A percentile compares a stretch with the other conserved stretches of the same genome.
Evolutionary conservation across 2,329 filamentous ascomycete species (phyloP).

Genomic region (Epichloe bromicola): DNA sequence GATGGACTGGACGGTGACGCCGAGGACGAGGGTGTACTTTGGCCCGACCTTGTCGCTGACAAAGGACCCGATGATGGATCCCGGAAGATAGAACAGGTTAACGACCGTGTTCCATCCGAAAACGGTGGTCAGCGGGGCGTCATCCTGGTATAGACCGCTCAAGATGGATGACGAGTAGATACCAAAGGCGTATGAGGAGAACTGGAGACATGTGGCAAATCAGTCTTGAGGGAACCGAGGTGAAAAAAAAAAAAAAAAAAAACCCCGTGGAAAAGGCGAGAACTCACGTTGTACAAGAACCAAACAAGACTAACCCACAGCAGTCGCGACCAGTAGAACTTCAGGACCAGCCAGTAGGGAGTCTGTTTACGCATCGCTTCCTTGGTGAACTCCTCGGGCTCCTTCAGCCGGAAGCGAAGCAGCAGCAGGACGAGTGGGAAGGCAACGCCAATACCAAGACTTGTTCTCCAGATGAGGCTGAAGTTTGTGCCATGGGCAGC

Average conservation of each 20-base stretch:
- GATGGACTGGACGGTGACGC: constrained; percentile 58
- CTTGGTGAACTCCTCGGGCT: constrained; percentile 64
- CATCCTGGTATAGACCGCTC: constrained; percentile 52
- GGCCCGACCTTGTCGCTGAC: constrained; percentile 70
- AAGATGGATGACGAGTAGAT: constrained; percentile 49
- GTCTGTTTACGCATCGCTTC: constrained; percentile 53
- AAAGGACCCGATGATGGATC: constrained; percentile 64
- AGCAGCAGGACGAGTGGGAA: constrained; percentile 61
- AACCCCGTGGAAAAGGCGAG: too few species aligned
- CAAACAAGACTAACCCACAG: constrained; percentile 60
- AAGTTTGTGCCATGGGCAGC: constrained; percentile 48
- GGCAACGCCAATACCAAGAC: constrained; percentile 67
- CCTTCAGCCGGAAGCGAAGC: constrained; percentile 58
- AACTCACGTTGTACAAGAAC: constrained; percentile 16
- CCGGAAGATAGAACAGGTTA: constrained; percentile 81
- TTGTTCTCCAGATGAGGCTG: constrained; percentile 68
- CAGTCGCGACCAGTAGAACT: constrained; percentile 63
- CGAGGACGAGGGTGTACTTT: constrained; percentile 56
- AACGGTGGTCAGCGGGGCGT: constrained; percentile 54
- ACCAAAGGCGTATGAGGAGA: constrained; percentile 58
- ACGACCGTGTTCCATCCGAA: constrained; percentile 85
- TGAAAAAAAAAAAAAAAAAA: too few species aligned
- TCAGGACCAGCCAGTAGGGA: constrained; percentile 41
- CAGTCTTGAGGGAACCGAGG: too few species aligned
- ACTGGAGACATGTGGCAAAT: constrained; percentile 84